These are phyloP conservation scores for Saksenaea vasiformis DNA, from an alignment of 371 early-diverging fungal species.

Conservation along the genomic window DNA sequence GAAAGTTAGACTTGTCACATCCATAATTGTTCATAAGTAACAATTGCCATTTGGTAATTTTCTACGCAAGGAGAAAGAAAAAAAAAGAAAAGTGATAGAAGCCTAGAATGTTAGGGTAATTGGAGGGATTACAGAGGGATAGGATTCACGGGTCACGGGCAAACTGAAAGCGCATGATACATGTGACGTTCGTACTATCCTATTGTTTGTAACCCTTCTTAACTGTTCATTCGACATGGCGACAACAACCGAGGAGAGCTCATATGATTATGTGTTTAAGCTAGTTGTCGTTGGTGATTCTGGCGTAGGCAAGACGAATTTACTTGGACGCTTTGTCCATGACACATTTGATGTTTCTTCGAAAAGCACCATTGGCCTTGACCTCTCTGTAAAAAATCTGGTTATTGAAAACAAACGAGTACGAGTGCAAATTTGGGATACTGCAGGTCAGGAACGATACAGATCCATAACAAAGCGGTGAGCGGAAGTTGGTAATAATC, in stretches of 20 bases:
- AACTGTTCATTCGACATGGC: not conserved
- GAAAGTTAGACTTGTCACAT: not conserved
- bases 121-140: not conserved
- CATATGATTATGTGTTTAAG: conserved; percentile 87
- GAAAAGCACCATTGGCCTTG: conserved; percentile 99
- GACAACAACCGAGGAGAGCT: conserved; percentile 58
- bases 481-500: not conserved
- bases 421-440: conserved; percentile 97
- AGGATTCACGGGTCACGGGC: not conserved
- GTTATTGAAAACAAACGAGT: conserved; percentile 97
- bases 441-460: conserved; percentile 82
- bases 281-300: conserved; percentile 86
- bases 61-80: not conserved
- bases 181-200: not conserved
- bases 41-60: too few species aligned
- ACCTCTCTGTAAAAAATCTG: conserved; percentile 99
- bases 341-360: conserved; percentile 98
- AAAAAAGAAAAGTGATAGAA: too few species aligned
- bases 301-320: conserved; percentile 96
- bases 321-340: conserved; percentile 99
- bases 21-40: not conserved
- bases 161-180: not conserved
- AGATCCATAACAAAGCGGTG: conserved; percentile 69
- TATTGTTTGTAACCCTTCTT: not conserved
- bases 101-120: not conserved